Evolutionary conservation across 2,329 filamentous ascomycete species (phyloP), one percentile per base, ranked within the genome.

Genomic region (Arthrobotrys sinensis): DNA sequence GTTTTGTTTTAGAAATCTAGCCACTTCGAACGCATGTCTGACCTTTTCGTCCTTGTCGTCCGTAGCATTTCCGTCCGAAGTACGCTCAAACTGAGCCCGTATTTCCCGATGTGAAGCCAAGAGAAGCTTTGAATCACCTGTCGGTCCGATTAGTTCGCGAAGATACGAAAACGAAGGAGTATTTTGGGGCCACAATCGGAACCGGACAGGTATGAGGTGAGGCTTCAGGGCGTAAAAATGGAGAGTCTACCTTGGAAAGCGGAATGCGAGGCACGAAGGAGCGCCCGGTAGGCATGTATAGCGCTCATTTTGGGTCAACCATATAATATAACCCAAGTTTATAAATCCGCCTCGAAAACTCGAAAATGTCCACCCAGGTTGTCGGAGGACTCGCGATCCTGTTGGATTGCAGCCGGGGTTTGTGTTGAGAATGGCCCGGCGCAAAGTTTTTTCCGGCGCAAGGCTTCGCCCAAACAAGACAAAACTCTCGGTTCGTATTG

Each of bases 11-110:
- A 99, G 83, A 71, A 98, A 91, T 80, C 88, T 88, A 1, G 95
- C 93, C 2, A 98, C 90, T 46, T 96, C 93, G 79, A 94, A 87
- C 7, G 94, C 96, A 82, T 97, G 91, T 80, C 90, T 86, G 78
- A 99, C 90, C 7, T 62, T 70, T 14, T 32, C 69, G 4, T 43
- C 40, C 12, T 32, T 62, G 8, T 90, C 90, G 71, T 90, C 88
- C 12, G 87, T 85, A 0, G 89, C 86, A 11, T 90, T 86, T 72
- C 90, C 89, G 11, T 87, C 85, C 0, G 89, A 84, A 81, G 92
- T 92, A 69, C 88, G 86, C 65, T 91, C 89, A 85, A 99, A 99
- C 14, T 88, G 89, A 52, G 87, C 86, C 70, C 94, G 92, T 76
- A 93, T 94, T 84, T 93, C 88, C 67, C 86, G 83, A 72, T 90